phyloP scores from a whole-genome alignment of 257 asterid species.

The Gynochthodes officinalis region DNA sequence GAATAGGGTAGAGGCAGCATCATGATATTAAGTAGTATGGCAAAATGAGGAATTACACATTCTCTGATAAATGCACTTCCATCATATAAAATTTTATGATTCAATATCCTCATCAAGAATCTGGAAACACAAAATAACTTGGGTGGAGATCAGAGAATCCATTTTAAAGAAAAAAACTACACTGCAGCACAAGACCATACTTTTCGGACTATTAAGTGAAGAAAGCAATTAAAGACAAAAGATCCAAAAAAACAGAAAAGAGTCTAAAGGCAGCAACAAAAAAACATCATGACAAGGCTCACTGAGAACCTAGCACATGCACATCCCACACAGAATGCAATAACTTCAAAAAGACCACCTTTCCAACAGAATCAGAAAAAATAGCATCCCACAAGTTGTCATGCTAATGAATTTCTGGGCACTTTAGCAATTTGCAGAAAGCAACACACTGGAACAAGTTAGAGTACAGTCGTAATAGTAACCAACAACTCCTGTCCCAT shows the following conservation, averaged over 20 bases:
- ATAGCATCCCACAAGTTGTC: conserved; percentile 5
- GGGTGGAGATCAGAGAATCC: background rate
- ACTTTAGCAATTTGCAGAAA: conserved; percentile 2
- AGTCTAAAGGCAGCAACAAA: background rate
- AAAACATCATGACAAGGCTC: background rate
- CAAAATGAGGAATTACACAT: conserved; percentile 1
- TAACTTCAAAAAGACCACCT: conserved; percentile 14
- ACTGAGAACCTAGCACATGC: background rate
- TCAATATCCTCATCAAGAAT: background rate
- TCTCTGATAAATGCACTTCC: background rate
- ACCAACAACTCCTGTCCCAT: conserved; percentile 3
- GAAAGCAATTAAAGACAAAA: background rate
- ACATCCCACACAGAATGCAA: background rate
- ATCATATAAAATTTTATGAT: background rate
- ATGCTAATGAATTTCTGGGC: conserved; percentile 1
- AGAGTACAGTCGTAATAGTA: background rate
- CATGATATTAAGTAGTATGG: background rate
- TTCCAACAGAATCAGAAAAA: conserved; percentile 11
- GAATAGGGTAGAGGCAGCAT: background rate
- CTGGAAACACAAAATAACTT: background rate
- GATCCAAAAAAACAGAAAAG: conserved; percentile 3
- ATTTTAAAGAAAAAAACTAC: background rate
- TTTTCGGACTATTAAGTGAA: background rate
- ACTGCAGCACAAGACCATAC: background rate
- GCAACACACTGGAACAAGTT: conserved; percentile 3